phyloP scores from a whole-genome alignment of 208 protist species.

The Leishmania amazonensis region DNA sequence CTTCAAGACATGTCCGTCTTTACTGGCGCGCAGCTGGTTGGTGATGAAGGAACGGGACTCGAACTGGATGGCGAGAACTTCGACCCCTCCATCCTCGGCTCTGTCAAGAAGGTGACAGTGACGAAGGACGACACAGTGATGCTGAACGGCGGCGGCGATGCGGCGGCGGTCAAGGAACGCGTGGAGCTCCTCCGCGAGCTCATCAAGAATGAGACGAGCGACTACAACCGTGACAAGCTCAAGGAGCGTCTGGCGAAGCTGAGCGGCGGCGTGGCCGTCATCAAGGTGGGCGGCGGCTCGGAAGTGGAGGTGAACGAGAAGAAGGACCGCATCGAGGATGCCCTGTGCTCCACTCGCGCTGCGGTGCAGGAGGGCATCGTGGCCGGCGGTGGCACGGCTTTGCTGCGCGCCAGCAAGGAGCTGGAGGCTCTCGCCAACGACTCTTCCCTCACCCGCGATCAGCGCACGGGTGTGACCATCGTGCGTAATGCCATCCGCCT shows the following conservation, averaged over 20 bases:
- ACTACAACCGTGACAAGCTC: conserved; percentile 98
- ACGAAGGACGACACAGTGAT: conserved; percentile 98
- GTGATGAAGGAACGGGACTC: conserved; percentile 92
- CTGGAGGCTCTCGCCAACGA: conserved; percentile 87
- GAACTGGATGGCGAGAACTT: conserved; percentile 88
- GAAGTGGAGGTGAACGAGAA: conserved; percentile 99
- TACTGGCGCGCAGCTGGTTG: conserved; percentile 94
- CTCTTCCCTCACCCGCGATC: conserved; percentile 82
- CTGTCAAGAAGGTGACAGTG: conserved; percentile 89
- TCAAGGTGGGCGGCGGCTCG: conserved; percentile 97
- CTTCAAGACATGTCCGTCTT: conserved; percentile 99
- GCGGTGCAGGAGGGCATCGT: conserved; percentile 99
- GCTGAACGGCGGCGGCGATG: conserved; percentile 95
- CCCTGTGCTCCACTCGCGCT: conserved; percentile 98
- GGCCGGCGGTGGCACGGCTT: conserved; percentile 96
- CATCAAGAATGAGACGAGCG: conserved; percentile 87
- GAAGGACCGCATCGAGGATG: conserved; percentile 99
- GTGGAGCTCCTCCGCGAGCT: conserved; percentile 91
- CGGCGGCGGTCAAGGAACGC: conserved; percentile 91
- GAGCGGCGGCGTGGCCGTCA: conserved; percentile 96
- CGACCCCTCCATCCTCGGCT: conserved; percentile 73
- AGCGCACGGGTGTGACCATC: conserved; percentile 96
- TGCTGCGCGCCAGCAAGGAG: conserved; percentile 92
- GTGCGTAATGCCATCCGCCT: conserved; percentile 93
- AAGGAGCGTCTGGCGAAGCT: conserved; percentile 98